phyloP scores from a whole-genome alignment of 75 land plant species.

The Pinus tabuliformis region DNA sequence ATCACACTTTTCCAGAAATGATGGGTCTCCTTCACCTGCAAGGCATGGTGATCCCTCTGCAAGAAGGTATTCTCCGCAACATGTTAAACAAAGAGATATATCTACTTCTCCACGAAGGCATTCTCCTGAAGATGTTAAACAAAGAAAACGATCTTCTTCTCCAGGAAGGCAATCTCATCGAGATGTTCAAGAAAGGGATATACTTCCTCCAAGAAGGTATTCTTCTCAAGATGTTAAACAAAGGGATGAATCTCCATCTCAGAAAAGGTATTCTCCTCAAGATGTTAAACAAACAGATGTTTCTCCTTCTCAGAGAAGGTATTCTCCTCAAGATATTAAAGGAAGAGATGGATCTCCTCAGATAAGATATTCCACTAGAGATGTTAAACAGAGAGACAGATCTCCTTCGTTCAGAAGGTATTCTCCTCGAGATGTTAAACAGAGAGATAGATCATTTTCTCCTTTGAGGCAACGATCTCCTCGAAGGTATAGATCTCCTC shows the following conservation, averaged over 20 bases:
- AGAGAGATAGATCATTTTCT: constrained; percentile 1
- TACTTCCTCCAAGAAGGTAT: not conserved
- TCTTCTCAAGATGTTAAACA: too few relatives aligned
- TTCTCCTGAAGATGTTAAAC: not conserved
- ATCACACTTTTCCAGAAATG: not conserved
- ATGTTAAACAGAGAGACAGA: constrained; percentile 1
- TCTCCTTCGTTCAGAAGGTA: not conserved
- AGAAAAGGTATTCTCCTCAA: not conserved
- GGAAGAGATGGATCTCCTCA: not conserved
- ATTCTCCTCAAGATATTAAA: too few relatives aligned
- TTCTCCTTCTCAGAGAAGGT: too few relatives aligned
- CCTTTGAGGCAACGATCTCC: not conserved
- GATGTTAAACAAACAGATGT: not conserved
- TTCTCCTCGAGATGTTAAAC: not conserved
- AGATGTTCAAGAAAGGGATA: not conserved
- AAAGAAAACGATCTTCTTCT: not conserved
- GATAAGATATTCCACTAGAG: not conserved
- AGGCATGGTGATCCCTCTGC: constrained; percentile 8
- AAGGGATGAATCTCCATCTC: constrained; percentile 6
- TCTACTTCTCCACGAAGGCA: not conserved
- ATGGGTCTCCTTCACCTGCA: constrained; percentile 1
- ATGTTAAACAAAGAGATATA: not conserved
- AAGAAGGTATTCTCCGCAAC: constrained; percentile 4
- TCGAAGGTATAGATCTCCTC: constrained; percentile 2
- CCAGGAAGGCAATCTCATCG: not conserved